Evolutionary conservation across 1,139 yeast genomes (phyloP), one percentile per base, ranked within the genome.

Genomic region (Casaregolazyma lundiana): DNA sequence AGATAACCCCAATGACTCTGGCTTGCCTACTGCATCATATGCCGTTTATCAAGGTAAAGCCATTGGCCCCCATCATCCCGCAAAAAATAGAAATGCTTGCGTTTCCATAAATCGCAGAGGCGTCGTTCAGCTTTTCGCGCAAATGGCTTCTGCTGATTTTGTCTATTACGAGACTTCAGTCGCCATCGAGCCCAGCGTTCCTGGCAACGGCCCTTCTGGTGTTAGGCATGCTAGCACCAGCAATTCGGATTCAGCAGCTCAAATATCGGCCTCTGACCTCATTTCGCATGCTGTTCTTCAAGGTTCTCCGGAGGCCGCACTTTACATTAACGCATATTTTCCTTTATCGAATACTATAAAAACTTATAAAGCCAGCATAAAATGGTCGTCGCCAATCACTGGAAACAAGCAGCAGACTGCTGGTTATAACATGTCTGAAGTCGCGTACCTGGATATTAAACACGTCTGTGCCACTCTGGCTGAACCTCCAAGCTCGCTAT

Each of bases 61-160:
- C 0, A 68, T 70, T 47, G 88, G 89, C 1, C 76, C 82, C 0
- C 68, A 79, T 49, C 94, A 86, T 60, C 95, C 95, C 0, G 67
- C 79, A 13, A 65, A 75, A 4, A 74, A 83, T 4, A 84, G 82
- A 54, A 86, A 84, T 54, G 94, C 92, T 1, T 81, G 89, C 57
- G 65, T 85, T 29, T 80, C 80, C 0, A 67, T 87, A 29, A 71
- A 94, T 38, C 72, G 74, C 47, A 78, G 81, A 55, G 95, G 95
- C 1, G 70, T 72, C 43, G 60, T 85, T 32, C 66, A 76, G 16
- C 47, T 66, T 29, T 52, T 64, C 11, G 58, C 61, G 1, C 69
- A 66, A 42, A 47, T 53, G 8, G 59, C 54, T 6, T 45, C 52
- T 17, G 41, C 58, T 1, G 64, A 62, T 40, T 43, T 55, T 4